Conservation (phyloP, 345 rosid species). For the Ceriops zippeliana region DNA sequence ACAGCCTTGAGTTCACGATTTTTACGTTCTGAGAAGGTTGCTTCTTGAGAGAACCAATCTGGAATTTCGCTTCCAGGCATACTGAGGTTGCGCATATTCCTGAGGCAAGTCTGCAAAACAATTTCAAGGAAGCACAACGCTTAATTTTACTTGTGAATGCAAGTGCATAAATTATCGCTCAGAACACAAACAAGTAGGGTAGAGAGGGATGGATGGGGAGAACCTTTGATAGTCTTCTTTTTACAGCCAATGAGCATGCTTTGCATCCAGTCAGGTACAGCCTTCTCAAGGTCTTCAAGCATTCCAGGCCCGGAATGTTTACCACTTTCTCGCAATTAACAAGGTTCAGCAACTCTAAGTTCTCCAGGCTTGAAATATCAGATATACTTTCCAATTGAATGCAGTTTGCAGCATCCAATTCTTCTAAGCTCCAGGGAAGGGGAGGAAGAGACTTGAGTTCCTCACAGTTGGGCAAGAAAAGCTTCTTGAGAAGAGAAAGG, state of each 20-base stretch:
- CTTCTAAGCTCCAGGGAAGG: constrained; percentile 42
- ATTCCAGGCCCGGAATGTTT: constrained; percentile 47
- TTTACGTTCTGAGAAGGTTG: constrained; percentile 29
- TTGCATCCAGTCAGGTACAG: constrained; percentile 42
- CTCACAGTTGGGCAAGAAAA: constrained; percentile 30
- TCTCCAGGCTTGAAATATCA: constrained; percentile 34
- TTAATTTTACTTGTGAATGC: not conserved
- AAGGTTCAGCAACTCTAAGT: constrained; percentile 27
- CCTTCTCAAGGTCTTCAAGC: constrained; percentile 31
- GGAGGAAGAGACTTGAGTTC: constrained; percentile 43
- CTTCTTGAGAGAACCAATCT: constrained; percentile 46
- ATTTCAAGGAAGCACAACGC: not conserved
- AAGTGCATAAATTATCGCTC: not conserved
- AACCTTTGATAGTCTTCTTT: constrained; percentile 46
- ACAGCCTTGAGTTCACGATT: constrained; percentile 42
- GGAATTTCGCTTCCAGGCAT: constrained; percentile 61
- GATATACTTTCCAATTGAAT: constrained; percentile 26
- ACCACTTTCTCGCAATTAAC: constrained; percentile 40
- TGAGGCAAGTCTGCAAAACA: constrained; percentile 41
- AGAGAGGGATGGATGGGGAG: not conserved
- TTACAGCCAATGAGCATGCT: constrained; percentile 30
- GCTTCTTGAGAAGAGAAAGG: constrained; percentile 36
- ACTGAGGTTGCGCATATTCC: constrained; percentile 38
- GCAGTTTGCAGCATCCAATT: constrained; percentile 39
- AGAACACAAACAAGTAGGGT: not conserved